phyloP scores from a whole-genome alignment of 257 asterid genomes.

The Solanum corneliomulleri region DNA sequence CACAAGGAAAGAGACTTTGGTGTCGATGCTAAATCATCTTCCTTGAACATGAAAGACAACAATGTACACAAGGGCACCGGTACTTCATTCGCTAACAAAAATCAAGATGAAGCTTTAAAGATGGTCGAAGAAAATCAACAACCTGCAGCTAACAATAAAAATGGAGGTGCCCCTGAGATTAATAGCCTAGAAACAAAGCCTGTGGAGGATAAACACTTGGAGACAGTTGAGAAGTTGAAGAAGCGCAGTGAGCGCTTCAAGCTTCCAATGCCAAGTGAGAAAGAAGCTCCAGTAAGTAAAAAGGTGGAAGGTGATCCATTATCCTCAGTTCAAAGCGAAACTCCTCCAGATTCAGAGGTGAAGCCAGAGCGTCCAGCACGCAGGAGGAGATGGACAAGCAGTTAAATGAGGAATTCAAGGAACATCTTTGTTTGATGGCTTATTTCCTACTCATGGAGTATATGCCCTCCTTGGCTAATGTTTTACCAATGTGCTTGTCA shows the following conservation, averaged over 20 bases:
- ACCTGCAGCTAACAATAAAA: constrained; percentile 28
- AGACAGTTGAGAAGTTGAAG: constrained; percentile 85
- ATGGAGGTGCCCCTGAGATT: constrained; percentile 18
- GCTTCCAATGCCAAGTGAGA: constrained; percentile 91
- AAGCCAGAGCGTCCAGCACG: constrained; percentile 92
- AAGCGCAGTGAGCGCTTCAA: constrained; percentile 91
- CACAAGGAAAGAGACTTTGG: constrained; percentile 69
- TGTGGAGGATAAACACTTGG: constrained; percentile 67
- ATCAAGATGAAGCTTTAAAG: constrained; percentile 29
- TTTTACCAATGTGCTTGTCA: background rate
- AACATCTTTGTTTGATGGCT: background rate
- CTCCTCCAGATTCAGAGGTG: constrained; percentile 47
- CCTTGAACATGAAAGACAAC: constrained; percentile 30
- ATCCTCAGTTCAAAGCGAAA: constrained; percentile 37
- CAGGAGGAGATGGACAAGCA: constrained; percentile 92
- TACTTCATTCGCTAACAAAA: constrained; percentile 14
- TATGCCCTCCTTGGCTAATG: background rate
- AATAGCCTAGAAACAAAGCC: constrained; percentile 25
- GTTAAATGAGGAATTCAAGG: constrained; percentile 11
- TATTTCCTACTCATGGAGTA: background rate
- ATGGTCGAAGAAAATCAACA: constrained; percentile 35
- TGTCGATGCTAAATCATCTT: constrained; percentile 19
- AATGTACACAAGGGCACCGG: constrained; percentile 14
- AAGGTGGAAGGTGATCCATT: constrained; percentile 47
- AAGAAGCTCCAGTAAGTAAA: constrained; percentile 37